Conservation (phyloP, 2,329 filamentous ascomycete species). For the Fusarium bulbicola region DNA sequence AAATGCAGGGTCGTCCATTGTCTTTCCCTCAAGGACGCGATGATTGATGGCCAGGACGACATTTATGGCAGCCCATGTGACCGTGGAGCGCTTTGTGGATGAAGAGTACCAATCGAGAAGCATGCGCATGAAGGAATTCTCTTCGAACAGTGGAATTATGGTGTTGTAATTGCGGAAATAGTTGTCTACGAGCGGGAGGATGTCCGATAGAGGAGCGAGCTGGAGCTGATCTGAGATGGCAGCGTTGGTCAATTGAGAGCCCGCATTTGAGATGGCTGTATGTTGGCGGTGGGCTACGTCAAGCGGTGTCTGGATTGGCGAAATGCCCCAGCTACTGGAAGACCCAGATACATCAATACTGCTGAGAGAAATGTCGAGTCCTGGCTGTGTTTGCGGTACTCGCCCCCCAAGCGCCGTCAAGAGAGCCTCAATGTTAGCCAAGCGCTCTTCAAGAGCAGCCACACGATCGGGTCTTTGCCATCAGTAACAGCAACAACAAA, state of each 20-base stretch:
- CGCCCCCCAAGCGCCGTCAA: conserved; percentile 1
- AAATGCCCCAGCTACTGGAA: background rate
- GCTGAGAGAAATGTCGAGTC: background rate
- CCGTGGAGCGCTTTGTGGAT: conserved; percentile 22
- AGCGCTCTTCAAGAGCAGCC: conserved; percentile 26
- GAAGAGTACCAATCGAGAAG: conserved; percentile 46
- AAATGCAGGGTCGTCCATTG: conserved; percentile 27
- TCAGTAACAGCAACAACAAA: background rate
- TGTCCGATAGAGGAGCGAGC: conserved; percentile 26
- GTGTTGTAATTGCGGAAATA: conserved; percentile 35
- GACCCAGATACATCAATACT: background rate
- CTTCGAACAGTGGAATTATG: conserved; percentile 47
- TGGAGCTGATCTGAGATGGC: conserved; percentile 5
- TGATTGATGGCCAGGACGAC: conserved; percentile 48
- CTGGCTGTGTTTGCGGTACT: background rate
- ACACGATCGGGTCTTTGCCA: conserved; percentile 19
- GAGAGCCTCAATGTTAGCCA: conserved; percentile 31
- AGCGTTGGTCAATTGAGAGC: background rate
- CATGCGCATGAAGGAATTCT: conserved; percentile 46
- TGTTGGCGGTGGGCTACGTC: background rate
- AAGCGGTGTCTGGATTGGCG: background rate
- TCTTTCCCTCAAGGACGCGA: conserved; percentile 29
- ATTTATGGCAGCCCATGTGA: conserved; percentile 48
- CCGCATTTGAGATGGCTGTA: background rate
- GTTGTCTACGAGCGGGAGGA: conserved; percentile 30